Base-by-base conservation (phyloP, 441 rosid genomes). In the Adansonia rubrostipa region DNA sequence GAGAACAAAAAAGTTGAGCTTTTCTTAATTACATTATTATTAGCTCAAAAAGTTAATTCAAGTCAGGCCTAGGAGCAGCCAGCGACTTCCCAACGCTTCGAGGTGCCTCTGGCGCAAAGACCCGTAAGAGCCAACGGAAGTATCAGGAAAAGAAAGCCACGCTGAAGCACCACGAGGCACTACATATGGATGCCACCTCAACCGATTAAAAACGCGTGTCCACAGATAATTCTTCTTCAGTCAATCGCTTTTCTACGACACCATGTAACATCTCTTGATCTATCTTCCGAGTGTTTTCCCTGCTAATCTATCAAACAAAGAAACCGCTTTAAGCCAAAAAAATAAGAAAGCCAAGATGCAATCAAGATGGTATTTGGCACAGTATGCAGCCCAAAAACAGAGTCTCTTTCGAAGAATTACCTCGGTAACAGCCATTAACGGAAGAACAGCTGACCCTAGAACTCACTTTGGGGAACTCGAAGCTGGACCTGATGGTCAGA, bases 371-470 rank as follows among this genome's bases (percentile, higher is more conserved):
- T 74, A 24, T 17, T 44, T 72, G 71, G 70, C 74, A 4, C 80
- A 74, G 6, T 15, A 15, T 51, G 67, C 66, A n/a, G 24, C 63
- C 28, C 61, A 19, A n/a, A 20, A 75, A 3, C 77, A 4, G 75
- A 71, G 62, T 9, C 44, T 71, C 17, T 56, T 51, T 44, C 78
- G 79, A 64, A 79, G 83, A 19, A 85, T 85, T 11, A 85, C 82
- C 57, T 71, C 81, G n/a, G 73, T 85, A 10, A 57, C 78, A 4
- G 77, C 84, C 7, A 28, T 71, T 24, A 57, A 15, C 8, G 89
- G 92, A 47, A 82, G 88, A 0, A 53, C 86, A 0, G 89, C 77
- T 33, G 86, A 84, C 67, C 88, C 91, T 24, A 80, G 81, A 1
- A 70, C 89, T 57, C 83, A 67, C 68, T 86, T 87, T 0, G 74